phyloP scores from a whole-genome alignment of 345 rosid genomes.

The Anastatica hierochuntica region DNA sequence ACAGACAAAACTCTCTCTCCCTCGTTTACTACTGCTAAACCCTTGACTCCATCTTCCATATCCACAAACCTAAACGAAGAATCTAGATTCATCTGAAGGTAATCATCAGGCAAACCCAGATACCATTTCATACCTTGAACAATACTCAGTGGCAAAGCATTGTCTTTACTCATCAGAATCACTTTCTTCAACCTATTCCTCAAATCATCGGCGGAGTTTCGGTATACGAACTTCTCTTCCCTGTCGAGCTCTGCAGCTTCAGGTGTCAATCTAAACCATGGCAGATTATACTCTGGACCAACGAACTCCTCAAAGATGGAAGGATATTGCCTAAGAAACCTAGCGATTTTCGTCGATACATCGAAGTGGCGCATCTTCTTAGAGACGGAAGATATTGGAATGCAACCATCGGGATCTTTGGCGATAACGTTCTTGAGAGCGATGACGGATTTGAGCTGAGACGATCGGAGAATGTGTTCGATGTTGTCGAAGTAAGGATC shows the following conservation, averaged over 20 bases:
- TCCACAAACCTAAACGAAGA: slow-evolving; percentile 54
- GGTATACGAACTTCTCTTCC: slow-evolving; percentile 39
- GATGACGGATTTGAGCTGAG: slow-evolving; percentile 52
- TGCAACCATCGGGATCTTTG: slow-evolving; percentile 39
- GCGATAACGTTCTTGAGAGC: slow-evolving; percentile 56
- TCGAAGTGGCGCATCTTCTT: slow-evolving; percentile 61
- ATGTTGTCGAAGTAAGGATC: slow-evolving; percentile 59
- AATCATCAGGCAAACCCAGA: slow-evolving; percentile 67
- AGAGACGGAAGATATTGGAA: slow-evolving; percentile 66
- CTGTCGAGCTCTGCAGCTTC: slow-evolving; percentile 59
- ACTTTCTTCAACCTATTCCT: slow-evolving; percentile 50
- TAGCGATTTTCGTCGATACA: slow-evolving; percentile 56
- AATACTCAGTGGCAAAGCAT: slow-evolving; percentile 63
- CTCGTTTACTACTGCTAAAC: slow-evolving; percentile 46
- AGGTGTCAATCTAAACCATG: slow-evolving; percentile 82
- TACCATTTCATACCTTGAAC: slow-evolving; percentile 79
- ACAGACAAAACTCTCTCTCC: slow-evolving; percentile 38
- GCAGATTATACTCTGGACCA: slow-evolving; percentile 59
- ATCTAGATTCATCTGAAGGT: slow-evolving; percentile 37
- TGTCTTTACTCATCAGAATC: slow-evolving; percentile 58
- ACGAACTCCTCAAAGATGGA: slow-evolving; percentile 69
- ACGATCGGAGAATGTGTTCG: slow-evolving; percentile 57
- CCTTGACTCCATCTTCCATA: slow-evolving; percentile 59
- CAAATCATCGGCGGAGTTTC: slow-evolving; percentile 43
- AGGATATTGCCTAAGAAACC: slow-evolving; percentile 61